phyloP scores from a whole-genome alignment of 306 rosid species.

The Gastrolobium villosum region DNA sequence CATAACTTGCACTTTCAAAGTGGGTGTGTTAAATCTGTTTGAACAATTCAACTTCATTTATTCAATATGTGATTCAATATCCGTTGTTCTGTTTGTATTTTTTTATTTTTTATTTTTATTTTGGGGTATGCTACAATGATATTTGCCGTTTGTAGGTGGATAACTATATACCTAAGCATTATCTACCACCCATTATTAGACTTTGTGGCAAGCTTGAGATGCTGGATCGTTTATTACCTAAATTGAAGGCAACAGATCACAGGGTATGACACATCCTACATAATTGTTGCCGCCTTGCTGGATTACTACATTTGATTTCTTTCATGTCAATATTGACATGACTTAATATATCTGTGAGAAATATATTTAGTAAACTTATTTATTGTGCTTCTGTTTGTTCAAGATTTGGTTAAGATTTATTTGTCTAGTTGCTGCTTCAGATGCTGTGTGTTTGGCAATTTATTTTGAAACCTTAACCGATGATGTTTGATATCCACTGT shows the following conservation, averaged over 20 bases:
- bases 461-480: conserved; percentile 32
- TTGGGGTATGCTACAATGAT: conserved; percentile 8
- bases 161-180: conserved; percentile 86
- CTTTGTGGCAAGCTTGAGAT: conserved; percentile 99
- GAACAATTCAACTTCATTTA: conserved; percentile 27
- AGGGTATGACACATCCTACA: conserved; percentile 70
- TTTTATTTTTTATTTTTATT: not conserved
- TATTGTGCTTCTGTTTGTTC: conserved; percentile 9
- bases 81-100: not conserved
- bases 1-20: conserved; percentile 18
- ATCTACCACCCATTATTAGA: conserved; percentile 89
- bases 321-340: conserved; percentile 8
- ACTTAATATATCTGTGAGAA: conserved; percentile 32
- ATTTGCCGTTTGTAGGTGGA: conserved; percentile 74
- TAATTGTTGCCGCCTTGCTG: not conserved
- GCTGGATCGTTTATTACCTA: conserved; percentile 96
- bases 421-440: conserved; percentile 30
- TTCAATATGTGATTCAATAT: conserved; percentile 36
- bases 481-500: conserved; percentile 39
- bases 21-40: conserved; percentile 19
- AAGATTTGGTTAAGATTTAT: not conserved
- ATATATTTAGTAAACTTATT: conserved; percentile 17
- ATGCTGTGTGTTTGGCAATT: conserved; percentile 29
- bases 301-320: conserved; percentile 25
- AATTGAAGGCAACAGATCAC: conserved; percentile 96